Evolutionary conservation across 352 stramenopile genomes (phyloP).

Genomic region (Blastocystis sp.): DNA sequence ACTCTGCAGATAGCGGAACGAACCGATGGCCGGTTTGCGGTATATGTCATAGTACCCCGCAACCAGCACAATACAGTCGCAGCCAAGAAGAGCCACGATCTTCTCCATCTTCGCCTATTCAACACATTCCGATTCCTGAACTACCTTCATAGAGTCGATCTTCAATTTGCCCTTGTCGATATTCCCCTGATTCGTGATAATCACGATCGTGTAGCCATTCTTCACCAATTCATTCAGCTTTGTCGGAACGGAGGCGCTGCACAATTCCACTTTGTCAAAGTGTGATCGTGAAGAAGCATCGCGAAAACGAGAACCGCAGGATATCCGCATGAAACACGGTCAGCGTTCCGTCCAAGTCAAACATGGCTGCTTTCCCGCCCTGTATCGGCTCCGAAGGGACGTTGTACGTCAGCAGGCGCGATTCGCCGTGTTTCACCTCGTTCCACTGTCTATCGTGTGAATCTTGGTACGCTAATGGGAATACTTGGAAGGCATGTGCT

Average conservation of each 20-base stretch:
- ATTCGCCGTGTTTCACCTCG: neutral
- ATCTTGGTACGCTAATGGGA: neutral
- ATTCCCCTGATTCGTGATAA: constrained; percentile 41
- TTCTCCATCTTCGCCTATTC: constrained; percentile 55
- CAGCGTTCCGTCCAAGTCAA: constrained; percentile 62
- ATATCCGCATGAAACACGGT: constrained; percentile 38
- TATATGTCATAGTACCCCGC: constrained; percentile 28
- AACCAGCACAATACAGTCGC: constrained; percentile 31
- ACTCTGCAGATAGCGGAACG: constrained; percentile 54
- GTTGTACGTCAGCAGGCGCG: constrained; percentile 24
- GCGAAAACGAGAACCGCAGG: neutral
- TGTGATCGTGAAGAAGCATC: neutral
- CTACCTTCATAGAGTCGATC: neutral
- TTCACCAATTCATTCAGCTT: constrained; percentile 46
- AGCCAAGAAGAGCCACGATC: constrained; percentile 3
- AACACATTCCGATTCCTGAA: neutral
- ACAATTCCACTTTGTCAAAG: constrained; percentile 6
- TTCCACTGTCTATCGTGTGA: constrained; percentile 24
- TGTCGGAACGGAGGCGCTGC: neutral
- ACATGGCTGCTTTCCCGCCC: constrained; percentile 27
- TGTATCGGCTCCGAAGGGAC: neutral
- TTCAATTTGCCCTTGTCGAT: constrained; percentile 11
- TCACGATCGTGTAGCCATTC: constrained; percentile 16
- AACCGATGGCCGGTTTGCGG: constrained; percentile 18
- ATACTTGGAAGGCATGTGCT: constrained; percentile 11